Evolutionary conservation across 2,329 filamentous ascomycete species (phyloP), one percentile per base, ranked within the genome.

Genomic region (Verticillium longisporum): DNA sequence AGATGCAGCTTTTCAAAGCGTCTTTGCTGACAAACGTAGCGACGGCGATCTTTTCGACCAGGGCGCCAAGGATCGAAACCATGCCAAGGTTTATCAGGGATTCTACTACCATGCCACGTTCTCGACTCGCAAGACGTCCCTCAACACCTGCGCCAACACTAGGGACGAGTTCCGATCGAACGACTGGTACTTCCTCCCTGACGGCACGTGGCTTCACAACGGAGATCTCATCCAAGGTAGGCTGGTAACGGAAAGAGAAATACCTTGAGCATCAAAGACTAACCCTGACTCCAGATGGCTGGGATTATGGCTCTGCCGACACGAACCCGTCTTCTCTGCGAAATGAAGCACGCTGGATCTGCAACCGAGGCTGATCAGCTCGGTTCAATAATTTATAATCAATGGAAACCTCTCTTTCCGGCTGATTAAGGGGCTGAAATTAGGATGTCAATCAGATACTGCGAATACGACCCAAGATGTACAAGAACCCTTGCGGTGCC

Each of bases 1-100:
- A 37, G 3, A 36, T 7, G 58, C 37, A 53, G 11, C 5, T 11
- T 31, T 31, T 31, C 4, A 38, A 33, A 62, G 63, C 21, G 11
- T 54, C 10, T 18, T 61, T 62, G 63, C 37, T 60, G 38, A 61
- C 56, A 37, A 64, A 64, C 38, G n/a, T 61, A 66, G 50, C 18
- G 15, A 45, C 18, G 38, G 38, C 15, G 38, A 45, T 13, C 38
- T 45, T 5, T 45, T 45, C 38, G 38, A 45, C 7, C 38, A 45
- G 38, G 38, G 38, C 2, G 38, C 5, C 13, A 64, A 62, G 62
- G 64, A 64, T 50, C 58, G 62, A 13, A 63, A 66, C 26, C 63
- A 66, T 53, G 61, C 57, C 31, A 65, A 66, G 58, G 59, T 66
- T 31, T 66, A 66, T 41, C 38, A 45, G 38, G 38, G 38, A 7